Evolutionary conservation across 1,139 yeast species (phyloP), one percentile per base, ranked within the genome.

Genomic region (Blastobotrys capitulatus): DNA sequence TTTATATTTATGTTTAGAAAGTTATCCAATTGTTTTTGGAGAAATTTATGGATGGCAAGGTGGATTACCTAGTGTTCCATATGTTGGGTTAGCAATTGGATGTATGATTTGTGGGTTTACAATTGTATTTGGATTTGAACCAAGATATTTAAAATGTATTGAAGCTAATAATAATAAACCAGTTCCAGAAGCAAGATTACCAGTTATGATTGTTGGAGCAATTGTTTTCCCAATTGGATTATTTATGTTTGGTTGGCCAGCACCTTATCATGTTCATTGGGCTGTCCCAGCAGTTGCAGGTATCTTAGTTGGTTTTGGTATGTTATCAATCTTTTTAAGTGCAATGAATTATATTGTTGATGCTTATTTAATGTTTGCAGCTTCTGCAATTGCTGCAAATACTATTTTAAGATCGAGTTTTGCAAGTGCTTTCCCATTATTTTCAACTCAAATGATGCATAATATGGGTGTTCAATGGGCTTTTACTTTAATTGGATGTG

Each of bases 361-460:
- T 65, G 73, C 86, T 37, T 89, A 88, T 64, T 72, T 86, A 55
- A 65, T 81, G 52, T 82, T 83, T 62, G 95, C 96, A 4, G 96
- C 96, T 6, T 84, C 95, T 26, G 96, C 96, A 1, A 73, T 89
- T 57, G 96, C 97, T 6, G 96, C 85, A n/a, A 87, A 87, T 64
- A 82, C 96, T 0, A 81, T 89, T 62, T 72, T 90, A 61, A 81
- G 98, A 73, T 82, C 90, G 53, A 82, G 73, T 0, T 78, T 79
- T 59, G 89, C 84, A 53, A 86, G 83, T 39, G 77, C 76, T 1
- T 89, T 90, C 78, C 97, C 97, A 35, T 72, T 90, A 52, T 90
- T 90, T 61, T 78, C 83, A 1, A 67, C 77, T 3, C 84, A 80
- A 57, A 83, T 89, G 96, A 87, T 88, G 67, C 66, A 72, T 15